Base-by-base conservation (phyloP, 1,139 yeast genomes). In the Kodamaea suecica region DNA sequence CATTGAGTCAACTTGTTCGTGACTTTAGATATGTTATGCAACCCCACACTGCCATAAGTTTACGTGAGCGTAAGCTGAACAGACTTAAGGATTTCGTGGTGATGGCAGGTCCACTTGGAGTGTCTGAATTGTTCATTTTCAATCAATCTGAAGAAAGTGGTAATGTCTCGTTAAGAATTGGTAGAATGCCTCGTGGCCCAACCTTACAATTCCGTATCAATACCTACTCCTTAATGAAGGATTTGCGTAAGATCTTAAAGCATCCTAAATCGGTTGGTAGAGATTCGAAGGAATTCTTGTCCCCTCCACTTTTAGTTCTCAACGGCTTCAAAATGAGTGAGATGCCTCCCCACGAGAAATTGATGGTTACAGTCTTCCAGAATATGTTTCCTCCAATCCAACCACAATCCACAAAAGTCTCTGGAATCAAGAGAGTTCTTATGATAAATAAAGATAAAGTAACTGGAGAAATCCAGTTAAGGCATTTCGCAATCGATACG, bases 81-180 rank as follows among this genome's bases (percentile, higher is more conserved):
- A 83, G 80, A 53, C 70, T 92, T 45, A 84, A 84, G 58, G 98
- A 92, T 61, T 92, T 85, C 51, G 76, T 90, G 13, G 95, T 88
- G 15, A 90, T 92, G 97, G 88, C 97, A 25, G 98, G 98, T 4
- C 97, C 98, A 6, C 69, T 92, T 35, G 95, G 96, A 24, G 96
- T 94, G 10, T 73, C 92, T 6, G 96, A 92, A 59, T 61, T 94
- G 54, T 78, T 92, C 63, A 70, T 92, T 17, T 88, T 92, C 64
- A 83, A 90, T 44, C 95, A 87, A 55, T 77, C 87, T 29, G 82
- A 78, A 47, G 74, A 73, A 29, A 68, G 83, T 2, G 97, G 97
- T 5, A 81, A 80, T 41, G 81, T 94, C 8, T 82, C 92, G 33
- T 66, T 94, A 47, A 76, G 97, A 52, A 63, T 94, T 35, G 90